Base-by-base conservation (phyloP, 768 basidiomycete species). In the Panellus pusillus region DNA sequence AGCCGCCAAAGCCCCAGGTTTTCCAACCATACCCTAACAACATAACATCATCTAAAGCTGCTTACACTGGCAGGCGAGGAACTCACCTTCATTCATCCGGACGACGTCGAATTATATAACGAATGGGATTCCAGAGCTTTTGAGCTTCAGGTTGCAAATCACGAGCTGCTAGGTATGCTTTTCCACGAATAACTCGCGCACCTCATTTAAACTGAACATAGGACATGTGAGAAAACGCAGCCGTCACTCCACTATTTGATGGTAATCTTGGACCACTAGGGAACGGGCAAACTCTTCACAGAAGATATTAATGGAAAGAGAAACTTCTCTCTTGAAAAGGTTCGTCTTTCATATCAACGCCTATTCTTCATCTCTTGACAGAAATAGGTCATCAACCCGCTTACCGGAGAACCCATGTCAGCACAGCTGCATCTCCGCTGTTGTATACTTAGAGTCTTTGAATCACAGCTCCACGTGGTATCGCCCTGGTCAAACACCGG, bases 121-220 rank as follows among this genome's bases (percentile, higher is more conserved):
- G 73, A 77, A 32, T 93, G 89, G 91, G 87, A 92, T 55, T 80
- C 75, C 32, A 77, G 80, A 15, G 82, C 90, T 0, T 93, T 93
- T 62, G 91, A 93, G 61, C 74, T 95, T 0, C 93, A 93, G 62
- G 92, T 95, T 17, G 93, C 93, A 11, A 93, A 91, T 65, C 93
- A 94, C 66, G 93, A 94, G 61, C 73, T 94, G 1, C 80, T 93
- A 13, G 92, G 92, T 6, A 40, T 49, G 42, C 43, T 52, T 29
- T 17, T 35, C 14, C 6, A 24, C 24, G 24, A 24, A 6, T 24
- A 24, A 24, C 24, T 24, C 24, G 24, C 24, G 24, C 24, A 24
- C 24, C 24, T 24, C 24, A 24, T 24, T 24, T 6, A 24, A 24
- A 24, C 24, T 24, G 24, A 24, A 24, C 24, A 24, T 24, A 24